Percentiles rank a stretch among this genome's conserved stretches.
Conservation (phyloP, 2,329 filamentous ascomycete species). For the Hypoxylon sp. region DNA sequence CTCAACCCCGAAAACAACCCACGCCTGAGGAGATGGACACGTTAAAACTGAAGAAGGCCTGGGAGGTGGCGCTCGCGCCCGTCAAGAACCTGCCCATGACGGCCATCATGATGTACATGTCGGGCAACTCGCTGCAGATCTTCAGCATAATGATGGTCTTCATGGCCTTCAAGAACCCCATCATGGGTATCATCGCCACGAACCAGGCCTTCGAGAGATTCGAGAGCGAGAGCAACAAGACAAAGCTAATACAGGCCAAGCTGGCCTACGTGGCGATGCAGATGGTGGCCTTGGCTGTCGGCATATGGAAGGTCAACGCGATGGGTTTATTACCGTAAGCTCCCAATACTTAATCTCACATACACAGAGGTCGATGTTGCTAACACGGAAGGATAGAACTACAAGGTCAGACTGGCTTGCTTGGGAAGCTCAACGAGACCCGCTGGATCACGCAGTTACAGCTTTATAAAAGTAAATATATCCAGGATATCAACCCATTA, state of each 20-base stretch:
- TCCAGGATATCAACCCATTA: constrained; percentile 4
- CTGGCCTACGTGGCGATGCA: constrained; percentile 88
- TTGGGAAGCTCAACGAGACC: constrained; percentile 82
- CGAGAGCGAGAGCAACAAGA: constrained; percentile 80
- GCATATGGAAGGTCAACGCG: constrained; percentile 94
- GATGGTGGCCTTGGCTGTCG: constrained; percentile 80
- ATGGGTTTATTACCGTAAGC: constrained; percentile 91
- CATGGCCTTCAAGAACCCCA: constrained; percentile 97
- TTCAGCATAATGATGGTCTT: constrained; percentile 99
- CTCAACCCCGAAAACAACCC: constrained; percentile 68
- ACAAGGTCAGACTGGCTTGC: constrained; percentile 97
- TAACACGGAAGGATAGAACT: constrained; percentile 66
- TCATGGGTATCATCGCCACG: constrained; percentile 82
- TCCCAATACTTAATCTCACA: constrained; percentile 47
- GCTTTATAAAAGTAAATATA: constrained; percentile 57
- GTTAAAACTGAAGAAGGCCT: constrained; percentile 97
- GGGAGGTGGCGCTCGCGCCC: constrained; percentile 93
- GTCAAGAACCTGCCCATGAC: constrained; percentile 98
- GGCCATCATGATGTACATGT: constrained; percentile 99
- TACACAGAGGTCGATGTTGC: constrained; percentile 15
- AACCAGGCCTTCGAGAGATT: constrained; percentile 91
- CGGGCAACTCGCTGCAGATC: constrained; percentile 95
- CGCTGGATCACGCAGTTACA: constrained; percentile 71
- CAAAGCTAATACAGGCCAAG: constrained; percentile 83
- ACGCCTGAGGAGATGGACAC: constrained; percentile 89